Base-by-base conservation (phyloP, 495 filamentous ascomycete genomes). In the Astrothelium subdiscretum region DNA sequence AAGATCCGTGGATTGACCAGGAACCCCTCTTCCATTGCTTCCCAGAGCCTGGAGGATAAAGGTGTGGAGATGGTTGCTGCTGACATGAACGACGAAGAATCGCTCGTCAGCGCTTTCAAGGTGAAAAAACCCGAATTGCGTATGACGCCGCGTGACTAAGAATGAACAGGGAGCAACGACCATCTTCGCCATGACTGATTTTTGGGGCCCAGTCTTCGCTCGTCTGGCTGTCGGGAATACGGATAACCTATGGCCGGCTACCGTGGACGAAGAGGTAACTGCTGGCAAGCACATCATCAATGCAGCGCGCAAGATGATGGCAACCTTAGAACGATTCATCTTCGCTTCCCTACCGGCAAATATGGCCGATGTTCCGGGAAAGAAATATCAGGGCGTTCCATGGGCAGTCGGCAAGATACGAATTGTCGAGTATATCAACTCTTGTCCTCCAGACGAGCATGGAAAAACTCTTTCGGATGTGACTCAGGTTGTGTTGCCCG, bases 381-480 rank as follows among this genome's bases (percentile, higher is more conserved):
- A 38, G 15, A 6, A 38, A 1, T 1, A 8, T 38, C 1, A 15
- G 15, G 35, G 35, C 1, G 35, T 1, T 8, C 1, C 35, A 38
- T 38, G 35, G 35, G 35, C 35, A 6, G 15, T 15, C 31, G 80
- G 81, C n/a, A 73, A 72, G 57, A 73, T 80, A 12, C 54, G 70
- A 18, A 67, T 82, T 60, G 78, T 87, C 31, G 69, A 76, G 27
- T 83, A 86, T 69, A 88, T 86, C 65, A 84, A 87, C 69, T 65
- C 67, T 62, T 87, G 87, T 69, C 81, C 83, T 22, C 62, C 75
- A 1, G 76, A 83, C 51, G 70, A 80, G 22, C 85, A 88, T 68
- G 78, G 85, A 60, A 38, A 38, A 38, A 6, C 8, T 38, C 35
- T 38, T 38, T 6, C 8, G 35, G 35, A 38, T 15, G 35, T 38